Conservation (phyloP, 2,329 filamentous ascomycete species). For the Tolypocladium tundrense region DNA sequence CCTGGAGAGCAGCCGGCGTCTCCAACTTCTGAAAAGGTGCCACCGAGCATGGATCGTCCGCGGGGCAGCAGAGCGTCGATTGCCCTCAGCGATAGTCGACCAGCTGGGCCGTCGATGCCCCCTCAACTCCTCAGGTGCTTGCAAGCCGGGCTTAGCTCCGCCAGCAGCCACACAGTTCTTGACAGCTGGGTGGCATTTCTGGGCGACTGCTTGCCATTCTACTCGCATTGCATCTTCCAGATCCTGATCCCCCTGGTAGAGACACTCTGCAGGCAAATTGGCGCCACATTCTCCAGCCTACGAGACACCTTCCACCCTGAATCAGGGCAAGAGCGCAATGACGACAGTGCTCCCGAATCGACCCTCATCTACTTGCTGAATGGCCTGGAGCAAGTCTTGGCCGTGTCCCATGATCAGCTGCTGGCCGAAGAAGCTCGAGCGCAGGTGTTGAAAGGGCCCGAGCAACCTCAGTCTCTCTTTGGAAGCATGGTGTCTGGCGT, state of each 20-base stretch:
- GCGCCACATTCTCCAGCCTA: conserved; percentile 59
- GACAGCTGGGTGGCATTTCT: conserved; percentile 90
- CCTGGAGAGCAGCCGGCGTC: conserved; percentile 30
- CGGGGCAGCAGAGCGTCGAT: conserved; percentile 29
- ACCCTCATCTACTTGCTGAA: conserved; percentile 81
- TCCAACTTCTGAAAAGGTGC: conserved; percentile 36
- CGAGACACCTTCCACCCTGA: conserved; percentile 47
- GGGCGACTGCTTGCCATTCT: conserved; percentile 72
- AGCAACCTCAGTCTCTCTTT: conserved; percentile 80
- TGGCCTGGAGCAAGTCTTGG: conserved; percentile 82
- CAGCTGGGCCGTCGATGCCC: conserved; percentile 40
- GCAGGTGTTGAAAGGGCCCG: conserved; percentile 63
- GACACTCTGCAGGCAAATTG: conserved; percentile 74
- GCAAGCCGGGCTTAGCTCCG: conserved; percentile 67
- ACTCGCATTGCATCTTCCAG: conserved; percentile 77
- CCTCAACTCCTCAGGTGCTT: conserved; percentile 72
- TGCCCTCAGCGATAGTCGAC: conserved; percentile 16
- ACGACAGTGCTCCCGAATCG: conserved; percentile 46
- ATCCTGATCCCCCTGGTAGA: conserved; percentile 85
- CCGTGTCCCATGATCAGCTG: conserved; percentile 74
- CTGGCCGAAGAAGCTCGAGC: conserved; percentile 63
- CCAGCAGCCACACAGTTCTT: conserved; percentile 63
- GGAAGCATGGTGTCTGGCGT: conserved; percentile 91
- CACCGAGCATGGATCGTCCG: conserved; percentile 29
- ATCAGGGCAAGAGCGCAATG: conserved; percentile 8